Base-by-base conservation (phyloP, 2,329 filamentous ascomycete species). In the Chrysoporthe cubensis region DNA sequence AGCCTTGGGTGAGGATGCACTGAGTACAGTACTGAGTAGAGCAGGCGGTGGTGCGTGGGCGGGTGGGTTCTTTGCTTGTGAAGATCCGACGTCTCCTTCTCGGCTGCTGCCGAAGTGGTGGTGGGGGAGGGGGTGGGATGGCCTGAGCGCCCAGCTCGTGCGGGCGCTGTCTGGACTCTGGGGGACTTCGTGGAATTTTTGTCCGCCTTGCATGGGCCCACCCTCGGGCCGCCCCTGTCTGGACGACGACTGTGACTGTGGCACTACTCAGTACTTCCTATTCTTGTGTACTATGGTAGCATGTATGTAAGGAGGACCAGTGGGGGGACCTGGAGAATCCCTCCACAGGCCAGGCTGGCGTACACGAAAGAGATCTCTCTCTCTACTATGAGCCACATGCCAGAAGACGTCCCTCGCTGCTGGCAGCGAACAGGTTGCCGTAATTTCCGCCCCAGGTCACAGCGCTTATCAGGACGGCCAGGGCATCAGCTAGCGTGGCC, bases 51-150 rank as follows among this genome's bases (percentile, higher is more conserved):
- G 48, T 14, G 9, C 26, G 21, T 50, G 46, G n/a, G 26, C 34
- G 26, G 52, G 32, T 40, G 52, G 32, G 32, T 57, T 57, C 52
- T 14, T 54, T 57, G 34, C 54, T 57, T 57, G 54, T 57, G 54
- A 57, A 57, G 54, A 40, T 18, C 34, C 34, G 54, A 57, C 34
- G 34, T 40, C 34, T 18, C 14, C n/a, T 40, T 40, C 54, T 57
- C 54, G 54, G 54, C 54, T n/a, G 32, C 21, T 37, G 54, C 54
- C 54, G 54, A 57, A 2, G 54, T 40, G 50, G 48, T n/a, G 48
- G 48, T 26, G 48, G 48, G 48, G 26, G 26, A 26, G 26, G 26
- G 13, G 44, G 18, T 46, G 54, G 26, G 34, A n/a, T 57, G 54
- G 54, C 32, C 54, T 14, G n/a, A 57, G 54, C 54, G 54, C 14